Evolutionary conservation across 202 grass and related monocot genomes (phyloP).

Genomic region (Digitaria exilis): DNA sequence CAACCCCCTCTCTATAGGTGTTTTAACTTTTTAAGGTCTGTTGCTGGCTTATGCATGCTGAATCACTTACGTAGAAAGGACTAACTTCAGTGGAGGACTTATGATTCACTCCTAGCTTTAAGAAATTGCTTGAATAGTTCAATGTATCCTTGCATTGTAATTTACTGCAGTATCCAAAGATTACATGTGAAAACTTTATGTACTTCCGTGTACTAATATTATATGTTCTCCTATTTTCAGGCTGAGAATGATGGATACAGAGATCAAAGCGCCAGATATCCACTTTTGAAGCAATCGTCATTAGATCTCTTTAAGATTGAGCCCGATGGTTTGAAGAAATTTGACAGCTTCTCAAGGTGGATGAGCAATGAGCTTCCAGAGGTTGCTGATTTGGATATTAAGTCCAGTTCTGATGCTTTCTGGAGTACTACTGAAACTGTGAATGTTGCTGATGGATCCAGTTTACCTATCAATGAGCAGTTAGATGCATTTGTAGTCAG

Average conservation of each 20-base stretch:
- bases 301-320: conserved; percentile 68
- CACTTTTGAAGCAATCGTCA: conserved; percentile 79
- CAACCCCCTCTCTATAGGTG: not conserved
- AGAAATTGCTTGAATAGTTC: conserved; percentile 15
- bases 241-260: conserved; percentile 42
- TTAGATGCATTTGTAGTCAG: conserved; percentile 77
- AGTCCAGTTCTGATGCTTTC: conserved; percentile 78
- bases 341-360: conserved; percentile 95
- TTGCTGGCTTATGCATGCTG: not conserved
- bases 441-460: conserved; percentile 65
- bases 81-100: conserved; percentile 14
- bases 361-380: conserved; percentile 91
- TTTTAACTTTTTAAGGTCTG: not conserved
- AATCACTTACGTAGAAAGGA: not conserved
- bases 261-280: conserved; percentile 45
- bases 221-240: conserved; percentile 49
- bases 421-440: conserved; percentile 69
- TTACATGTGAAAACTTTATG: not conserved
- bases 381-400: conserved; percentile 73
- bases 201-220: conserved; percentile 35
- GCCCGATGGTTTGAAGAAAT: conserved; percentile 89
- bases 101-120: not conserved
- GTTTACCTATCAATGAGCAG: conserved; percentile 70
- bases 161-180: not conserved
- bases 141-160: not conserved